phyloP scores from a whole-genome alignment of 106 monocot genomes.

The Ottelia alismoides region DNA sequence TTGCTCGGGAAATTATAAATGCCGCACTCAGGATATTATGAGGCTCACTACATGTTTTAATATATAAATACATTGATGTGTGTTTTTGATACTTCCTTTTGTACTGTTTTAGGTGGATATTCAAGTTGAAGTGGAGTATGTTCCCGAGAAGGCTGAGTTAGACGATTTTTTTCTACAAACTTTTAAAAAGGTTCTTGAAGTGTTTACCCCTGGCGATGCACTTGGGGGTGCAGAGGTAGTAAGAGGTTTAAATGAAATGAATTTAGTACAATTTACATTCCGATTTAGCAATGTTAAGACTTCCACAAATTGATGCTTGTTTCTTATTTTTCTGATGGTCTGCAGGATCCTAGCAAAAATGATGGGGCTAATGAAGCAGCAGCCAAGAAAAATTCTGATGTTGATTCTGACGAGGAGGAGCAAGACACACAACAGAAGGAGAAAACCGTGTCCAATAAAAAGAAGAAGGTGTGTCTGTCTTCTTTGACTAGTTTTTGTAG shows the following conservation, averaged over 20 bases:
- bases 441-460: constrained; percentile 76
- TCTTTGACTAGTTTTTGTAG: not conserved
- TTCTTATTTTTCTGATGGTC: not conserved
- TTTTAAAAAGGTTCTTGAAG: constrained; percentile 77
- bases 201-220: constrained; percentile 59
- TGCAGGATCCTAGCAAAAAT: constrained; percentile 54
- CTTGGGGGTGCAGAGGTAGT: constrained; percentile 37
- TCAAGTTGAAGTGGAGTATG: constrained; percentile 75
- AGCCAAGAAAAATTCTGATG: constrained; percentile 43
- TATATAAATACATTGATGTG: too few species aligned
- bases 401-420: constrained; percentile 86
- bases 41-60: too few species aligned
- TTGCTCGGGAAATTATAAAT: not conserved
- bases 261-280: too few species aligned
- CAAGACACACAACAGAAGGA: constrained; percentile 65
- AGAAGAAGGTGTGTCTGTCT: constrained; percentile 98
- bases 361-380: constrained; percentile 44
- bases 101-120: constrained; percentile 21
- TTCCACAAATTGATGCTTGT: not conserved
- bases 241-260: not conserved
- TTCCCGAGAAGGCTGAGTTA: constrained; percentile 76
- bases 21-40: not conserved
- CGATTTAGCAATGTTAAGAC: not conserved
- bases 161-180: constrained; percentile 53
- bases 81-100: not conserved